Conservation (phyloP, 257 asterid genomes). For the Anisodus acutangulus region DNA sequence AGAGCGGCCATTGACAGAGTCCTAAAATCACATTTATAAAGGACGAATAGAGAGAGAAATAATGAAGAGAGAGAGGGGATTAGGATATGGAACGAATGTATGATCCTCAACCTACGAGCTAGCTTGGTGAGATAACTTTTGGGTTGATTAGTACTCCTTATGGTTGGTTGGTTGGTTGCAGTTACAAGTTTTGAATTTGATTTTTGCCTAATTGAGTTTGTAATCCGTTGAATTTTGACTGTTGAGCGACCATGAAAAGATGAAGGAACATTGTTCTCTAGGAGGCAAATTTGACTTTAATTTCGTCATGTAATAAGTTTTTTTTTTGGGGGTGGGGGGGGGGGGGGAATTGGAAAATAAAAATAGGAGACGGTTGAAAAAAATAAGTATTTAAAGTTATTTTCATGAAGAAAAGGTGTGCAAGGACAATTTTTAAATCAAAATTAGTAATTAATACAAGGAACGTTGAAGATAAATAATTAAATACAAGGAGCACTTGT, state of each 20-base stretch:
- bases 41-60: neutral
- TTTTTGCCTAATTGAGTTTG: neutral
- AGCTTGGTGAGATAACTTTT: too few species aligned
- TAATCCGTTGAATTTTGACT: neutral
- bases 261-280: too few species aligned
- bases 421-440: neutral
- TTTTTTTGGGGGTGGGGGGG: too few species aligned
- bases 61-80: too few species aligned
- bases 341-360: too few species aligned
- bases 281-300: too few species aligned
- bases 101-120: too few species aligned
- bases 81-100: too few species aligned
- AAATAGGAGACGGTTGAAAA: too few species aligned
- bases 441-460: neutral
- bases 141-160: too few species aligned
- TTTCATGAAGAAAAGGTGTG: neutral
- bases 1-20: neutral
- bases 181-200: slow-evolving; percentile 19
- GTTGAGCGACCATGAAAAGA: slow-evolving; percentile 17
- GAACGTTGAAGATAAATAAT: neutral
- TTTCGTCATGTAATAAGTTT: too few species aligned
- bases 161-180: slow-evolving; percentile 32
- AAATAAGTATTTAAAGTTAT: too few species aligned
- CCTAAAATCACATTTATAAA: neutral
- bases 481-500: neutral